Evolutionary conservation across 2,329 filamentous ascomycete genomes (phyloP), one percentile per base, ranked within the genome.

Genomic region (Penicillium italicum): DNA sequence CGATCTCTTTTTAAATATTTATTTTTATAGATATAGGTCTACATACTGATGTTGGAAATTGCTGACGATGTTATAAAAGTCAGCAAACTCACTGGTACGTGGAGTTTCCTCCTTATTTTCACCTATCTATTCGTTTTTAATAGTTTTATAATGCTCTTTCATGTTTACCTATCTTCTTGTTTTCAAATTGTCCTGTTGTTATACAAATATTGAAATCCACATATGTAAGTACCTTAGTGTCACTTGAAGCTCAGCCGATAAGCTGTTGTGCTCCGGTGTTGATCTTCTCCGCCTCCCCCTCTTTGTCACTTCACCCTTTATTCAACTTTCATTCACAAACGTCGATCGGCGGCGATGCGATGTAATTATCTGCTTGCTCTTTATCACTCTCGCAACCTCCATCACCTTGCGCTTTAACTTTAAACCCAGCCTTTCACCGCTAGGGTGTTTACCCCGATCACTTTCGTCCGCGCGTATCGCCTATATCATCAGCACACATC

Each of bases 401-500:
- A 38, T 49, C 34, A 22, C 24, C 37, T 48, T 49, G 43, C n/a
- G 43, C 24, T 33, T 16, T 22, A 28, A 22, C 9, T 8, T 37
- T 50, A 9, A 5, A 44, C 7, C 9, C 22, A 38, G 8, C 33
- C 31, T 41, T 50, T 36, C 42, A 34, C 47, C 45, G 43, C 60
- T 48, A 45, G 44, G 44, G 41, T 50, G 20, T 38, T 57, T 53
- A 46, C 50, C 5, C 42, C 50, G 50, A 28, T 52, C 47, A 46
- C 33, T 38, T 20, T 55, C 47, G 20, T 45, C 55, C 36, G 33
- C 53, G 51, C 54, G 45, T 49, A 41, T 26, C 18, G 41, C 54
- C 43, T 46, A 63, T 42, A 48, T 43, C 31, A 48, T 43, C 31
- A 46, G 58, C 49, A 58, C 50, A 58, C 75, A 82, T 60, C 71